Conservation (phyloP, 805 yeast genomes). For the Ogataea pilisensis region DNA sequence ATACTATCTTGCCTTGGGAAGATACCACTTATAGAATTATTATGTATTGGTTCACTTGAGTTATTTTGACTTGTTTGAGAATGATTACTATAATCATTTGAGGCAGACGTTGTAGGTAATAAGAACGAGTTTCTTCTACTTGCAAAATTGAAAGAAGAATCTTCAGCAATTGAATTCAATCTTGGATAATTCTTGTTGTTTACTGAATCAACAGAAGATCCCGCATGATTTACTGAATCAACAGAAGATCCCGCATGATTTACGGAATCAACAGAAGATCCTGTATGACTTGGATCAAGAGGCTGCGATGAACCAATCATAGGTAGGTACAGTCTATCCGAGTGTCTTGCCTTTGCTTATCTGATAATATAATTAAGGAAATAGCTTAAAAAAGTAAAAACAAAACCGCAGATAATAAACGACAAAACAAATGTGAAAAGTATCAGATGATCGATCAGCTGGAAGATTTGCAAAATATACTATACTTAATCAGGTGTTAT, state of each 20-base stretch:
- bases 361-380: too few species aligned
- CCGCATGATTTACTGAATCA: slow-evolving; percentile 11
- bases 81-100: slow-evolving; percentile 14
- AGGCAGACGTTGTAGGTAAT: slow-evolving; percentile 14
- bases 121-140: slow-evolving; percentile 25
- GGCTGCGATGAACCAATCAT: slow-evolving; percentile 26
- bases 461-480: too few species aligned
- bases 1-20: slow-evolving; percentile 29
- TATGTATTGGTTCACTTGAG: slow-evolving; percentile 7
- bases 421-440: too few species aligned
- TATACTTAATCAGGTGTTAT: too few species aligned
- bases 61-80: slow-evolving; percentile 6
- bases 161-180: slow-evolving; percentile 23
- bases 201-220: slow-evolving; percentile 14
- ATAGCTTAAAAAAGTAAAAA: too few species aligned
- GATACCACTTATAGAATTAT: slow-evolving; percentile 16
- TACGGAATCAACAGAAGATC: slow-evolving; percentile 14
- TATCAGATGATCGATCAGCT: too few species aligned
- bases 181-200: slow-evolving; percentile 15
- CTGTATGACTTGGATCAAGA: slow-evolving; percentile 15
- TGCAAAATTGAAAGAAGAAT: slow-evolving; percentile 22
- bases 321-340: slow-evolving; percentile 8
- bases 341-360: too few species aligned
- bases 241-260: slow-evolving; percentile 12
- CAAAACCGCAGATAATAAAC: too few species aligned